Percentiles rank a stretch among this genome's conserved stretches.
Conservation (phyloP, 352 stramenopile genomes). For the Phytophthora ramorum region DNA sequence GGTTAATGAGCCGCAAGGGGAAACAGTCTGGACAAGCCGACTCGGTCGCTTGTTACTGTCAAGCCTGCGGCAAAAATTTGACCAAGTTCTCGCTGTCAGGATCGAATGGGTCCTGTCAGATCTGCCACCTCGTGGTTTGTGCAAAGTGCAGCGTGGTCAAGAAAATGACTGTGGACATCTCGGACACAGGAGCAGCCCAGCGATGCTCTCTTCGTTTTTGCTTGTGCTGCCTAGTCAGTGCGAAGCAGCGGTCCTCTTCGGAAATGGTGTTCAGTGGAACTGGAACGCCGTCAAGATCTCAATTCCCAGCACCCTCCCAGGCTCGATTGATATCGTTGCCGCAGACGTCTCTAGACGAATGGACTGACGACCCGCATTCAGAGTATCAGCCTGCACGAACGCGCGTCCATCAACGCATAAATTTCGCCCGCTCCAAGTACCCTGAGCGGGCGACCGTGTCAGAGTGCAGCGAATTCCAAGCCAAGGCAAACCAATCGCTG, state of each 20-base stretch:
- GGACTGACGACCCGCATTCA: conserved; percentile 12
- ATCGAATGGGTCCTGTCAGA: conserved; percentile 39
- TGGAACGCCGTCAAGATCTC: conserved; percentile 3
- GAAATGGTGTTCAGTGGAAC: conserved; percentile 38
- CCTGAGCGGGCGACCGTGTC: not conserved
- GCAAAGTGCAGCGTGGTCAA: conserved; percentile 62
- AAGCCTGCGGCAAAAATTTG: conserved; percentile 33
- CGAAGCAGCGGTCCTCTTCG: conserved; percentile 47
- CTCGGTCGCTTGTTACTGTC: conserved; percentile 27
- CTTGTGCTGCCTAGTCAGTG: conserved; percentile 49
- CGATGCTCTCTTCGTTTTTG: conserved; percentile 58
- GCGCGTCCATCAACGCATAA: not conserved
- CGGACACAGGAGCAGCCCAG: conserved; percentile 30
- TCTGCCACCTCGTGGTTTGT: conserved; percentile 54
- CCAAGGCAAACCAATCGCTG: not conserved
- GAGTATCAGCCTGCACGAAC: conserved; percentile 1
- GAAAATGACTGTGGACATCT: conserved; percentile 59
- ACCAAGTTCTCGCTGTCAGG: conserved; percentile 25
- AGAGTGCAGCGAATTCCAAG: not conserved
- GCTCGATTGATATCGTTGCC: not conserved
- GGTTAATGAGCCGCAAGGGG: conserved; percentile 47
- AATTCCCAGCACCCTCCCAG: not conserved
- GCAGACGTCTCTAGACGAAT: not conserved
- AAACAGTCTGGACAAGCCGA: not conserved
- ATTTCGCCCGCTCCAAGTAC: not conserved